These are phyloP conservation scores for Apiotrichum akiyoshidainum DNA, from an alignment of 1,284 basidiomycete species.

Conservation along the genomic window DNA sequence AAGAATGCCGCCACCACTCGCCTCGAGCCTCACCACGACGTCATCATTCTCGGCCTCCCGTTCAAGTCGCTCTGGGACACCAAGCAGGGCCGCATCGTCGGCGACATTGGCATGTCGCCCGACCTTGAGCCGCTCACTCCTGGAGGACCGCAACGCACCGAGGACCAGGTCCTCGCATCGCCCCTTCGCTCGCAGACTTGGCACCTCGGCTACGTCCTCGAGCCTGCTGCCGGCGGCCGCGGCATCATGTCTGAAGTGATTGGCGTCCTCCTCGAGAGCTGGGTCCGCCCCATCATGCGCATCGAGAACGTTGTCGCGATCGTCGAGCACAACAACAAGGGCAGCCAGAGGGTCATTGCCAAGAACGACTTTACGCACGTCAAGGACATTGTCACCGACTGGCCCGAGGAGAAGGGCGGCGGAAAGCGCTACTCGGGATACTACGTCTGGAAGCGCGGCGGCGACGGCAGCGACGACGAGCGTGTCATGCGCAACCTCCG, in stretches of 20 bases:
- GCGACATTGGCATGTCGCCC: slow-evolving; percentile 19
- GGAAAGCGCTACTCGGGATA: slow-evolving; percentile 11
- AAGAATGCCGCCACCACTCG: slow-evolving; percentile 1
- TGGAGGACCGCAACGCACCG: slow-evolving; percentile 1
- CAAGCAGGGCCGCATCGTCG: slow-evolving; percentile 12
- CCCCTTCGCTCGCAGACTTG: slow-evolving; percentile 11
- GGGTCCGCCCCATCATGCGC: slow-evolving; percentile 11
- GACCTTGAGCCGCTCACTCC: slow-evolving; percentile 1
- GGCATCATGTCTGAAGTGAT: slow-evolving; percentile 19
- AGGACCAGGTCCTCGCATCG: slow-evolving; percentile 5
- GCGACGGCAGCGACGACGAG: slow-evolving; percentile 7
- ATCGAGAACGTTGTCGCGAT: slow-evolving; percentile 12
- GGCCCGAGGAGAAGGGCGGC: slow-evolving; percentile 30
- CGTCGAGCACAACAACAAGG: slow-evolving; percentile 19
- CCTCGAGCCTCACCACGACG: slow-evolving; percentile 4
- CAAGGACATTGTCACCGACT: slow-evolving; percentile 9
- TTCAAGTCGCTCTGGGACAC: slow-evolving; percentile 19
- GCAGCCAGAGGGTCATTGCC: slow-evolving; percentile 6
- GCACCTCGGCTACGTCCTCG: slow-evolving; percentile 23
- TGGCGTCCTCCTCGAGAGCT: slow-evolving; percentile 13
- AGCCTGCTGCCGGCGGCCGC: slow-evolving; percentile 13
- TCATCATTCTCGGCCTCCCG: slow-evolving; percentile 13
- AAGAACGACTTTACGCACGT: slow-evolving; percentile 19
- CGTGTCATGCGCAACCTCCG: slow-evolving; percentile 6
- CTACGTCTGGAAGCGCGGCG: slow-evolving; percentile 12